Evolutionary conservation across 805 yeast genomes (phyloP).

Genomic region (Candida peoriensis): DNA sequence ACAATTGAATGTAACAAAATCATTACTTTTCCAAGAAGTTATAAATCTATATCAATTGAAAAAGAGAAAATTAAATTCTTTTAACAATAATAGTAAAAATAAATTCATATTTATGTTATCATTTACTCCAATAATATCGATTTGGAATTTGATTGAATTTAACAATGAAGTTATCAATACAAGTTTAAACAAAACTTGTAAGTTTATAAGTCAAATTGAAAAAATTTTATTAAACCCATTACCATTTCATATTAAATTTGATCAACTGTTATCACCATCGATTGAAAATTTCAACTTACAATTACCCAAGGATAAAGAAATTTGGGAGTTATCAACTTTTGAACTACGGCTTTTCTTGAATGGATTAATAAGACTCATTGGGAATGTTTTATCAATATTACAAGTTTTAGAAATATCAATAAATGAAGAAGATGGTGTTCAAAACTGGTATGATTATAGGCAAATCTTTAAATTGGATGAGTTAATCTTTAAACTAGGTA

Average conservation of each 20-base stretch:
- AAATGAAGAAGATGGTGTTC: conserved; percentile 4
- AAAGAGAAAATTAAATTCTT: conserved; percentile 16
- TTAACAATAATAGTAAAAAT: conserved; percentile 7
- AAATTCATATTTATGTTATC: conserved; percentile 14
- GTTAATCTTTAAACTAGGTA: conserved; percentile 20
- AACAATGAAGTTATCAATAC: conserved; percentile 15
- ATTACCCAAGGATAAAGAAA: conserved; percentile 3
- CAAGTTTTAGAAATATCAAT: conserved; percentile 10
- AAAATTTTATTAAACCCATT: conserved; percentile 12
- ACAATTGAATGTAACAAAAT: conserved; percentile 19
- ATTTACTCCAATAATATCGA: conserved; percentile 19
- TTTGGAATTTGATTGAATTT: conserved; percentile 12
- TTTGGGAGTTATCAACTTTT: conserved; percentile 13
- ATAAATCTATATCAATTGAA: conserved; percentile 17
- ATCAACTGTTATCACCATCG: background rate
- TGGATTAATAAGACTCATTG: conserved; percentile 13
- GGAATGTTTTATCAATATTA: conserved; percentile 11
- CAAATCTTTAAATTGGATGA: conserved; percentile 19
- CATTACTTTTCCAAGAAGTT: conserved; percentile 21
- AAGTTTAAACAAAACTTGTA: conserved; percentile 13
- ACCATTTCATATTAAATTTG: conserved; percentile 13
- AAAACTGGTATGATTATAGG: too few species aligned
- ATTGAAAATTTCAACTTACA: conserved; percentile 6
- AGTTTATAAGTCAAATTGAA: conserved; percentile 14
- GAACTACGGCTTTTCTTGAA: conserved; percentile 12